These are phyloP conservation scores for Castanea crenata DNA, from an alignment of 306 rosid species.

Conservation along the genomic window DNA sequence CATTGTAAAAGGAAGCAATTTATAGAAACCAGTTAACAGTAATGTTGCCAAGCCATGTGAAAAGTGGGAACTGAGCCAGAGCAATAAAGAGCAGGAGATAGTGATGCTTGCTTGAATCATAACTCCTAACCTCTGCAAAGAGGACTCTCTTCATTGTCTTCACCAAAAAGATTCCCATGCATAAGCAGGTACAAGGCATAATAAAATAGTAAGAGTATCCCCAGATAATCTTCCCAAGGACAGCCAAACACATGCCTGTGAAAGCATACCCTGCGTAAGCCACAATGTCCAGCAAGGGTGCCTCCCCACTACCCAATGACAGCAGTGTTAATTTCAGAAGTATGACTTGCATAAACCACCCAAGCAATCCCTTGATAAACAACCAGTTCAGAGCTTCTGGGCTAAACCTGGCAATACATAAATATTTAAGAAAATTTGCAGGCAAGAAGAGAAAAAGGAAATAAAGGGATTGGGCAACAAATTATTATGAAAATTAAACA, in stretches of 20 bases:
- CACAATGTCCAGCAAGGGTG: slow-evolving; percentile 78
- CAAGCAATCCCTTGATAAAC: slow-evolving; percentile 90
- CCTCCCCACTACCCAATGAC: slow-evolving; percentile 82
- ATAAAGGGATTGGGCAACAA: neutral
- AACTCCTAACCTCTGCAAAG: slow-evolving; percentile 85
- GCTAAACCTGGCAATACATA: slow-evolving; percentile 63
- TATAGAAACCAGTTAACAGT: slow-evolving; percentile 87
- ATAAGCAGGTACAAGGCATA: slow-evolving; percentile 87
- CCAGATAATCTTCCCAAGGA: slow-evolving; percentile 59
- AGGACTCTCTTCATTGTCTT: slow-evolving; percentile 94
- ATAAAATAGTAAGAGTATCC: slow-evolving; percentile 75
- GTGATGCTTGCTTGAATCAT: slow-evolving; percentile 87
- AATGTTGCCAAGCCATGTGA: slow-evolving; percentile 89
- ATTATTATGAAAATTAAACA: neutral
- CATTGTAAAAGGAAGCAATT: slow-evolving; percentile 27
- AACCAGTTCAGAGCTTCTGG: slow-evolving; percentile 94
- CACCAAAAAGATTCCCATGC: slow-evolving; percentile 96
- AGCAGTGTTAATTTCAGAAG: slow-evolving; percentile 72
- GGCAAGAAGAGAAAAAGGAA: neutral
- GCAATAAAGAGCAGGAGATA: slow-evolving; percentile 89
- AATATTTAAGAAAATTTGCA: slow-evolving; percentile 14
- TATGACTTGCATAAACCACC: slow-evolving; percentile 82
- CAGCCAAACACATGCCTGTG: slow-evolving; percentile 82
- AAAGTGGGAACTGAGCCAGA: slow-evolving; percentile 88
- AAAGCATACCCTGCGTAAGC: slow-evolving; percentile 86